phyloP scores from a whole-genome alignment of 495 filamentous ascomycete genomes.

The Durotheca rogersii region DNA sequence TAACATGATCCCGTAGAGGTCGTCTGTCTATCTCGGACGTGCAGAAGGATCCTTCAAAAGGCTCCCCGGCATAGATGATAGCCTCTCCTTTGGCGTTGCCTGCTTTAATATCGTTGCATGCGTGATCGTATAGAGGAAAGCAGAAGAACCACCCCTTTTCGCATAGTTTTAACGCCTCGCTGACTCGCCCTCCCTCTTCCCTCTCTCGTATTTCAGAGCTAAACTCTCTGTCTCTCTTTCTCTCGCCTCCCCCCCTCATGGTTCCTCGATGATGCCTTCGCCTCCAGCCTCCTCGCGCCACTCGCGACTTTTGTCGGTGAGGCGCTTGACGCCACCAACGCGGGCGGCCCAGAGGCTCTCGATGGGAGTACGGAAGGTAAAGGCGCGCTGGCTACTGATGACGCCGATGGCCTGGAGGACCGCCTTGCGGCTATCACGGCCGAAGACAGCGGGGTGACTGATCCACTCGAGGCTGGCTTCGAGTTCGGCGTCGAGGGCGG shows the following conservation, averaged over 20 bases:
- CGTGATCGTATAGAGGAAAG: no score
- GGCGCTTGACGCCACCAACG: constrained; percentile 70
- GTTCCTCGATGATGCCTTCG: constrained; percentile 77
- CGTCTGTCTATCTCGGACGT: constrained; percentile 22
- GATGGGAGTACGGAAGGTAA: constrained; percentile 85
- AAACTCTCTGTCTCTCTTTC: no score
- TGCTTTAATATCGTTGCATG: no score
- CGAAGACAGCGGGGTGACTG: constrained; percentile 92
- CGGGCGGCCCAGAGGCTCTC: constrained; percentile 84
- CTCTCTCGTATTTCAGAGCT: no score
- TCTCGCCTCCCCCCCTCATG: no score
- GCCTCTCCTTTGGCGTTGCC: background rate
- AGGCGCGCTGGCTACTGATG: constrained; percentile 89
- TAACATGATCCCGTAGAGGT: constrained; percentile 28
- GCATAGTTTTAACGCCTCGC: no score
- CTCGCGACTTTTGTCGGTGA: constrained; percentile 76
- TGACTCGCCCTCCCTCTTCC: no score
- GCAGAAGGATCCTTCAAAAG: no score
- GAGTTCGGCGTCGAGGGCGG: constrained; percentile 86
- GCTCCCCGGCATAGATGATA: constrained; percentile 10
- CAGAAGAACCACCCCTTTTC: no score
- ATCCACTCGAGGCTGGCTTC: constrained; percentile 98
- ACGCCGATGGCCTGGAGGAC: constrained; percentile 96
- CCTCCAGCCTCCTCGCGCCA: constrained; percentile 86
- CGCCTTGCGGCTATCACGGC: constrained; percentile 91